Base-by-base conservation (phyloP, 2,329 filamentous ascomycete genomes). In the Fonsecaea multimorphosa region DNA sequence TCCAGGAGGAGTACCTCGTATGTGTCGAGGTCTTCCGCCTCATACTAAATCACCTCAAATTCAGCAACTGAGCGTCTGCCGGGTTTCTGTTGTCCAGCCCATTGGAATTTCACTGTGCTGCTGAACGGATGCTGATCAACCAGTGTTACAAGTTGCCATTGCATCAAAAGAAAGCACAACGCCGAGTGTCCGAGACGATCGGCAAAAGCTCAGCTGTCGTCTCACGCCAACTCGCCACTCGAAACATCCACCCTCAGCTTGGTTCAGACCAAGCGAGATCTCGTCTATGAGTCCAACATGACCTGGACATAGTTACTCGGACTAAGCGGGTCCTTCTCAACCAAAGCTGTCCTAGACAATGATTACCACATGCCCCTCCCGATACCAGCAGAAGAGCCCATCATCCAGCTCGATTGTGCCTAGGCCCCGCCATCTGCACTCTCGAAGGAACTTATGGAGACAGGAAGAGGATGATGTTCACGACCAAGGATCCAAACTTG, bases 171-270 rank as follows among this genome's bases (percentile, higher is more conserved):
- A 6, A 24, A 49, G 11, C 44, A 24, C 19, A 22, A 22, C n/a
- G 44, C 44, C n/a, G 44, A 49, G 44, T 19, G 3, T 5, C 19
- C 19, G 44, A 49, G 22, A 49, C 22, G 44, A 49, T 49, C 22
- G 44, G 44, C 44, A 24, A 49, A 49, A 49, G 44, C 19, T 49
- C 44, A 49, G 44, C 44, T 49, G 19, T 11, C 44, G 8, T 49
- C 44, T 49, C 44, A 49, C 44, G n/a, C 44, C 19, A 49, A 49
- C 19, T 49, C 19, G 44, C 44, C 44, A 11, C 44, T 49, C 44
- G 19, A 49, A 49, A 49, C 22, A 24, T 49, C 44, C 44, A 49
- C 44, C 16, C 44, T 49, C 44, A 49, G 44, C 44, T 49, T 22
- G 44, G 19, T 49, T 12, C 5, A 19, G 44, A 24, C 22, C 44